A percentile compares a stretch with the other conserved stretches of the same genome.
phyloP scores from a whole-genome alignment of 345 rosid species.

The Bruguiera parviflora region DNA sequence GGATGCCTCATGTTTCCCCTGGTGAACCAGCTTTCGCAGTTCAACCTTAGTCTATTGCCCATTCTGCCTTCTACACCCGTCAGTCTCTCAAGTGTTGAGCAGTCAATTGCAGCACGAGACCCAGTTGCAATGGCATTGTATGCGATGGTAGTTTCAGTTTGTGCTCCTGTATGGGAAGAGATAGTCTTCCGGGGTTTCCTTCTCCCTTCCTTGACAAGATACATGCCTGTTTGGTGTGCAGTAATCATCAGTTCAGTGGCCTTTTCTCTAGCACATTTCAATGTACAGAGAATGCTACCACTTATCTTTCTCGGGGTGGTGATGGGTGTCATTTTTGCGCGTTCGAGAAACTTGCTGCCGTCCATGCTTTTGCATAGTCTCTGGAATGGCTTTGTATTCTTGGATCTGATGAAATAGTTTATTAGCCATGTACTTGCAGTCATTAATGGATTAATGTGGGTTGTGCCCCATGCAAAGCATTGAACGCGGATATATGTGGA shows the following conservation, averaged over 20 bases:
- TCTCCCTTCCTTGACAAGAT: conserved; percentile 88
- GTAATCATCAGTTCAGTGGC: conserved; percentile 83
- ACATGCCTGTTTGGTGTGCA: conserved; percentile 98
- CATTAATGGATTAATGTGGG: conserved; percentile 10
- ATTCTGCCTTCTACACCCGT: conserved; percentile 73
- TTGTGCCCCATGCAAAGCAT: conserved; percentile 1
- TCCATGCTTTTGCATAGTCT: conserved; percentile 94
- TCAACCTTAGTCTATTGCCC: conserved; percentile 86
- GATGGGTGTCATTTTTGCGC: conserved; percentile 82
- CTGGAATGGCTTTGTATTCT: conserved; percentile 96
- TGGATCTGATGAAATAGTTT: conserved; percentile 71
- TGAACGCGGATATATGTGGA: not conserved
- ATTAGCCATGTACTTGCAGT: conserved; percentile 14
- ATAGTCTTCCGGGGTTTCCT: conserved; percentile 96
- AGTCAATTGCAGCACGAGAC: conserved; percentile 91
- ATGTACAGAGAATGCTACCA: conserved; percentile 95
- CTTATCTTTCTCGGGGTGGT: conserved; percentile 88
- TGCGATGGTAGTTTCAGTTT: conserved; percentile 79
- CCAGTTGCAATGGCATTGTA: conserved; percentile 93
- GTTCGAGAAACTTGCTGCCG: conserved; percentile 84
- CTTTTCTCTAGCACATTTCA: conserved; percentile 93
- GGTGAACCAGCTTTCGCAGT: conserved; percentile 84
- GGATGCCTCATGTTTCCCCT: conserved; percentile 98
- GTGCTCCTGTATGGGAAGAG: conserved; percentile 99
- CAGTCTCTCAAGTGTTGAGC: conserved; percentile 83